phyloP scores from a whole-genome alignment of 805 yeast genomes.

The Metschnikowia koreensis region DNA sequence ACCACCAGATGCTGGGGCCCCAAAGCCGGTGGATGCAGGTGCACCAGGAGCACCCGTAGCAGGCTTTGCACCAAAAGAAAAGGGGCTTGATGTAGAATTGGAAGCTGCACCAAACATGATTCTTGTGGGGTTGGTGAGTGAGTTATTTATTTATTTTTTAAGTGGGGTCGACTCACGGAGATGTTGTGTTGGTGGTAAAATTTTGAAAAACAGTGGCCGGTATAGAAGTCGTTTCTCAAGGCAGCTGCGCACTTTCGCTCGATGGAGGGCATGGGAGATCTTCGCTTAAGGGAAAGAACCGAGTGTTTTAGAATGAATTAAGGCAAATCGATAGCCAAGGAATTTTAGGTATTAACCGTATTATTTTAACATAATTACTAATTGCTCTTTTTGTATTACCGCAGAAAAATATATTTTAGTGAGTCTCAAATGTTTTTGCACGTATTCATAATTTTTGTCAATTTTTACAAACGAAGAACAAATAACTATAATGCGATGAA shows the following conservation, averaged over 20 bases:
- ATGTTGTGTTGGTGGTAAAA: conserved; percentile 1
- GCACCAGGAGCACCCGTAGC: background rate
- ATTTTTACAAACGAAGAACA: too few species aligned
- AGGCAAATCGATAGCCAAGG: too few species aligned
- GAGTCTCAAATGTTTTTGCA: too few species aligned
- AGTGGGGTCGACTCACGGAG: background rate
- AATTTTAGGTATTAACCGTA: too few species aligned
- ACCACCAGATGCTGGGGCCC: conserved; percentile 6
- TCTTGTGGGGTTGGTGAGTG: background rate
- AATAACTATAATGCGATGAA: too few species aligned
- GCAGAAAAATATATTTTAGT: too few species aligned
- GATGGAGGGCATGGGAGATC: background rate
- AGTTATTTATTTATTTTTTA: background rate
- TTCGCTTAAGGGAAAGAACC: too few species aligned
- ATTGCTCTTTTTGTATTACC: too few species aligned
- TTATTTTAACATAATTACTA: too few species aligned
- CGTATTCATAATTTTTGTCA: too few species aligned
- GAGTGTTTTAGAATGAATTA: too few species aligned
- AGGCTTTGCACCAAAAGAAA: conserved; percentile 12
- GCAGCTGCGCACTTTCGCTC: background rate
- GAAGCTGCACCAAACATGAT: conserved; percentile 18
- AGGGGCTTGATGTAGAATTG: conserved; percentile 6
- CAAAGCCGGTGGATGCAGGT: conserved; percentile 3
- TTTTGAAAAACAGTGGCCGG: conserved; percentile 5
- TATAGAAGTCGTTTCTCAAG: background rate